Evolutionary conservation across 2,329 filamentous ascomycete genomes (phyloP), one percentile per base, ranked within the genome.

Genomic region (Colletotrichum simmondsii): DNA sequence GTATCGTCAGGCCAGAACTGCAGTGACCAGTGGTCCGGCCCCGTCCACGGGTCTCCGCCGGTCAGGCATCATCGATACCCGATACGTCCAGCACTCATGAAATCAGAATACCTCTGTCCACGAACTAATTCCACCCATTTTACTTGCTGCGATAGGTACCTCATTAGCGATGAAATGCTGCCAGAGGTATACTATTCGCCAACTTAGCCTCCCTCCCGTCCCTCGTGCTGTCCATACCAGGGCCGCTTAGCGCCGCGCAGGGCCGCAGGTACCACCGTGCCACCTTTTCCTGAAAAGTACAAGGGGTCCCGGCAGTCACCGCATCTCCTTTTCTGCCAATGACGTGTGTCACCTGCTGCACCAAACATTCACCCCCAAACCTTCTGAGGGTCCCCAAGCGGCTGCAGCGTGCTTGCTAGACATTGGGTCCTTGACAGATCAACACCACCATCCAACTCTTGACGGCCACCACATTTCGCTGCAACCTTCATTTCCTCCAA

Each of bases 251-350:
- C 71, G 71, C 71, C 71, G 71, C 67, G 32, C 71, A 73, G 66
- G 71, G 67, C 71, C 66, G 60, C 71, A 71, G 71, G 54, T 70
- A 73, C 71, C 71, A 65, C 71, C 67, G 67, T 65, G 66, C 66
- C 61, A 65, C 69, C 67, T 65, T 61, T 73, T 61, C 67, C 19
- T 71, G 66, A 61, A 71, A 70, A 71, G 49, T 71, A 71, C 66
- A 73, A 65, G 71, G 70, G 67, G 71, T 71, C 70, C 65, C 71
- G 71, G 71, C 66, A 71, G 71, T 71, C 71, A 73, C 71, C 67
- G 35, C 67, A 70, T 72, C 71, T 68, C 71, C 71, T 71, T 72
- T 73, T 73, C 71, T 73, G 71, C 71, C 71, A 73, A 73, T 73
- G 71, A 73, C 71, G 71, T 73, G 71, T 73, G 71, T 73, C 71